Conservation (phyloP, 2,329 filamentous ascomycete genomes). For the Metarhizium rileyi region DNA sequence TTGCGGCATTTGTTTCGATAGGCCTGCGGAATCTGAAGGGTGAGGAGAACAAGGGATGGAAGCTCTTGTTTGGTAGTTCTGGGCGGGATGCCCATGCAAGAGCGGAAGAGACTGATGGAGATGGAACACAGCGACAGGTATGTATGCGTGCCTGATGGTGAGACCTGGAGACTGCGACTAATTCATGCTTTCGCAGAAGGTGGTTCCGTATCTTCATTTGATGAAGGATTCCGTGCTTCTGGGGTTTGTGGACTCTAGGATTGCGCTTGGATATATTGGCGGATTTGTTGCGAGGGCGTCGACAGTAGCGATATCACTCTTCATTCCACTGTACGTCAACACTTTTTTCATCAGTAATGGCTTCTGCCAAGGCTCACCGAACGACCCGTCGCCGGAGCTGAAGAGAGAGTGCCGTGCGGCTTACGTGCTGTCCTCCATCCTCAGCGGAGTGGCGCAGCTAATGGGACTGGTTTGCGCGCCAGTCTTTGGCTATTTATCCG, state of each 20-base stretch:
- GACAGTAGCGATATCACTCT: conserved; percentile 88
- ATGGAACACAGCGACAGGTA: conserved; percentile 17
- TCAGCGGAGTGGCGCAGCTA: conserved; percentile 84
- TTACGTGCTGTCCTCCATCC: conserved; percentile 76
- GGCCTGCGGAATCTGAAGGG: conserved; percentile 61
- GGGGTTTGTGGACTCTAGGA: conserved; percentile 65
- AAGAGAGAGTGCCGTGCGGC: conserved; percentile 78
- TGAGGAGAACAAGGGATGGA: conserved; percentile 69
- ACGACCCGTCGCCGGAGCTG: conserved; percentile 60
- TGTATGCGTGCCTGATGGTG: conserved; percentile 1
- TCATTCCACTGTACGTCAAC: conserved; percentile 89
- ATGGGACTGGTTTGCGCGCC: conserved; percentile 78
- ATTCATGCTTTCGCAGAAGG: conserved; percentile 16
- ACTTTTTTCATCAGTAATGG: conserved; percentile 77
- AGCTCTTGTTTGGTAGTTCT: conserved; percentile 39
- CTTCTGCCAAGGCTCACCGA: conserved; percentile 60
- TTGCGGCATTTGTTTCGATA: conserved; percentile 67
- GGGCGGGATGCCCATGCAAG: conserved; percentile 15
- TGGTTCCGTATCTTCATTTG: conserved; percentile 49
- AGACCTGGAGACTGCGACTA: not conserved
- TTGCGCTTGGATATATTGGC: conserved; percentile 81
- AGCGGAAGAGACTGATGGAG: conserved; percentile 10
- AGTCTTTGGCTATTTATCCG: conserved; percentile 77
- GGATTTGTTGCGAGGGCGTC: conserved; percentile 93
- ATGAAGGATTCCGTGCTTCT: conserved; percentile 55